These are phyloP conservation scores for Asterochloris sp. DNA, from an alignment of 139 green algal species.

Conservation along the genomic window DNA sequence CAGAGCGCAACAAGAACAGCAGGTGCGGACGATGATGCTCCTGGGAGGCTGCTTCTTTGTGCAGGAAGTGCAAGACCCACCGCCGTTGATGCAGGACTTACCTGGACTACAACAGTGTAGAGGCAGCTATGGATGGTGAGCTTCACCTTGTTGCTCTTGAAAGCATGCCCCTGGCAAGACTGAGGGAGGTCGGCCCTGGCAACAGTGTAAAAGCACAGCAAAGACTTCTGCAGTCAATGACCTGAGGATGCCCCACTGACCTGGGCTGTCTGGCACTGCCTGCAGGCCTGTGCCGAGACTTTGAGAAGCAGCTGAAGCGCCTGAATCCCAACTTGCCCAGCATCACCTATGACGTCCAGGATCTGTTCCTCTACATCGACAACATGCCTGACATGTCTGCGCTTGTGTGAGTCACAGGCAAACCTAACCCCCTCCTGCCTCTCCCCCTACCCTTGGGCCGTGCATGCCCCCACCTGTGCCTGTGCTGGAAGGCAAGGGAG, in stretches of 20 bases:
- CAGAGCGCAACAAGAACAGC: constrained; percentile 13
- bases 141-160: background rate
- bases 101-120: constrained; percentile 36
- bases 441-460: background rate
- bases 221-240: too few relatives aligned
- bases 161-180: too few relatives aligned
- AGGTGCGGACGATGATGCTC: background rate
- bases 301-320: constrained; percentile 47
- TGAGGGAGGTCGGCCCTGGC: too few relatives aligned
- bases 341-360: constrained; percentile 52
- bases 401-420: constrained; percentile 8
- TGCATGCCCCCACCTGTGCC: too few relatives aligned
- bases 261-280: background rate
- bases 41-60: too few relatives aligned
- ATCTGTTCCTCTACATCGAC: constrained; percentile 49
- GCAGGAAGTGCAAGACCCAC: too few relatives aligned
- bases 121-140: constrained; percentile 31
- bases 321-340: constrained; percentile 40
- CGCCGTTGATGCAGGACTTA: constrained; percentile 18
- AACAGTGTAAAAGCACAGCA: too few relatives aligned
- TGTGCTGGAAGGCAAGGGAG: too few relatives aligned
- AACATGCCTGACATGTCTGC: constrained; percentile 22
- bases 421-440: background rate
- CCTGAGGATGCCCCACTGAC: too few relatives aligned
- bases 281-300: constrained; percentile 46